Conservation (phyloP, 1,284 basidiomycete genomes). For the Ceratobasidium sp. region DNA sequence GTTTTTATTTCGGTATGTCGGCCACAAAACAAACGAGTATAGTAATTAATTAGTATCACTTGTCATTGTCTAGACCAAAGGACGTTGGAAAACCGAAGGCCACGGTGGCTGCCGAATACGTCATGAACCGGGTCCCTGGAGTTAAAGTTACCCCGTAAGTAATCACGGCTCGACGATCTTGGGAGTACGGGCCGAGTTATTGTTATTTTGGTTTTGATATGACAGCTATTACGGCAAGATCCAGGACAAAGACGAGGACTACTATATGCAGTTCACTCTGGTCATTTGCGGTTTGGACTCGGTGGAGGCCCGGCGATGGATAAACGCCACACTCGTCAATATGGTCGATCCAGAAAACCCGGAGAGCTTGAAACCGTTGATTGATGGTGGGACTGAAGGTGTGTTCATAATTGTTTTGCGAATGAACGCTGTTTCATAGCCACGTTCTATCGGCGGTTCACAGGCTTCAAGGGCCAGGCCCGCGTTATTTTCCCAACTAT, state of each 20-base stretch:
- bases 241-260: slow-evolving; percentile 96
- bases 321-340: slow-evolving; percentile 96
- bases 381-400: slow-evolving; percentile 99
- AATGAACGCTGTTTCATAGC: not conserved
- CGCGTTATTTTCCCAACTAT: slow-evolving; percentile 96
- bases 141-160: slow-evolving; percentile 92
- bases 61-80: slow-evolving; percentile 63
- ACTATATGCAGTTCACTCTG: slow-evolving; percentile 96
- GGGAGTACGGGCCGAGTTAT: no score
- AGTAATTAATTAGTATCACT: not conserved
- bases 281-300: slow-evolving; percentile 99
- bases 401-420: slow-evolving; percentile 39
- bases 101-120: slow-evolving; percentile 90
- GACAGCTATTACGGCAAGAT: slow-evolving; percentile 94
- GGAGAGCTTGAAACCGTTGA: slow-evolving; percentile 95
- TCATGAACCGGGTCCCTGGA: slow-evolving; percentile 94
- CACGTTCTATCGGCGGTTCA: not conserved
- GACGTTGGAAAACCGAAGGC: slow-evolving; percentile 97
- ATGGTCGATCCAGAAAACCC: slow-evolving; percentile 91
- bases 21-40: not conserved
- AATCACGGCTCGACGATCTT: no score
- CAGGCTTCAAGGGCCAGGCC: slow-evolving; percentile 98
- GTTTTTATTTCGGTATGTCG: slow-evolving; percentile 89
- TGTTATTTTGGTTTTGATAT: slow-evolving; percentile 44
- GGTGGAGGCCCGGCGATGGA: slow-evolving; percentile 96